Evolutionary conservation across 2,329 filamentous ascomycete species (phyloP).

Genomic region (Exophiala xenobiotica): DNA sequence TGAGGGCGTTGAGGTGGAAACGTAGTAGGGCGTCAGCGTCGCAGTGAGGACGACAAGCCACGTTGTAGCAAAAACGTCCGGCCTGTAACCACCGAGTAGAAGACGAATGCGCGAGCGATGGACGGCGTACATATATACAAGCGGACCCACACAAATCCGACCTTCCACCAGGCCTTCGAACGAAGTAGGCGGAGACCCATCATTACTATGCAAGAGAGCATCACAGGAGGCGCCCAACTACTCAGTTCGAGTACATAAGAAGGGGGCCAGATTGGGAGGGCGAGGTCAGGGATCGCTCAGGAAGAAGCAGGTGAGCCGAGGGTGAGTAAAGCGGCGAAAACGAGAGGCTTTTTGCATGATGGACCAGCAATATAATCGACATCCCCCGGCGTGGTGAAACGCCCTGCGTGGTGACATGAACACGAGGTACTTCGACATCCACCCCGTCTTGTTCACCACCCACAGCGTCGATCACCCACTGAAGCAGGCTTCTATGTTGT

Average conservation of each 20-base stretch:
- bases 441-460: no score
- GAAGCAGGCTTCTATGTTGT: no score
- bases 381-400: no score
- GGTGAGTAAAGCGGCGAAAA: no score
- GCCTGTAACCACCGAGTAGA: not conserved
- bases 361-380: no score
- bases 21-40: not conserved
- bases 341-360: no score
- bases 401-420: no score
- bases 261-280: conserved; percentile 7
- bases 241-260: conserved; percentile 8
- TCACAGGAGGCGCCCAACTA: conserved; percentile 3
- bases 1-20: conserved; percentile 1
- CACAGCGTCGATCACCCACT: no score
- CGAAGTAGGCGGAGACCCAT: conserved; percentile 14
- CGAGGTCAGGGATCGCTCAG: no score
- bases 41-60: conserved; percentile 5
- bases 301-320: no score
- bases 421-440: no score
- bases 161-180: conserved; percentile 13
- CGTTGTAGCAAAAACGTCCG: conserved; percentile 2
- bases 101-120: conserved; percentile 31
- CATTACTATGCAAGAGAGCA: conserved; percentile 6
- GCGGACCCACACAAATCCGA: conserved; percentile 10
- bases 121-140: conserved; percentile 15